A percentile compares a stretch with the other conserved stretches of the same genome.
phyloP scores from a whole-genome alignment of 768 basidiomycete genomes.

The Cystobasidium ongulense region DNA sequence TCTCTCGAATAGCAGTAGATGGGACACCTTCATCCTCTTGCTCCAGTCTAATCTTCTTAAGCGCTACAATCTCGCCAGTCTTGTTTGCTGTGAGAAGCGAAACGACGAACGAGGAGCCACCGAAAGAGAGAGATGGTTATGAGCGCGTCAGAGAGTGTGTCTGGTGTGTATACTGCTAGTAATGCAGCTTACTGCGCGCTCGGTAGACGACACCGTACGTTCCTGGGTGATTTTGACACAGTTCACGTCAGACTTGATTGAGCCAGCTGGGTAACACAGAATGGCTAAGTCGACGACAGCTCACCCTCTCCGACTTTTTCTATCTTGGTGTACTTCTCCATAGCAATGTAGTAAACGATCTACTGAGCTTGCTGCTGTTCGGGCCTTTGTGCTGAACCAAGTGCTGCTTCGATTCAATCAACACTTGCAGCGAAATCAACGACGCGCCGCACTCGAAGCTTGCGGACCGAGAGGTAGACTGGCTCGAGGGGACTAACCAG shows the following conservation, averaged over 20 bases:
- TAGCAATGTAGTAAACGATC: background rate
- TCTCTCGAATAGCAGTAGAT: constrained; percentile 94
- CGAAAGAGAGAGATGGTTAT: too few species aligned
- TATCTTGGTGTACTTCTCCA: constrained; percentile 80
- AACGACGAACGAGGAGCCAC: too few species aligned
- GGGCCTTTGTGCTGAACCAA: background rate
- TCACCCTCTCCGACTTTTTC: constrained; percentile 85
- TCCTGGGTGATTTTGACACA: background rate
- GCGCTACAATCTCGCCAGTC: constrained; percentile 60
- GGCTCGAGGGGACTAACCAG: too few species aligned
- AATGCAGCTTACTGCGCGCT: constrained; percentile 10
- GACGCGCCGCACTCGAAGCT: too few species aligned
- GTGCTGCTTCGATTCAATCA: background rate
- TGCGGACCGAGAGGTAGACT: too few species aligned
- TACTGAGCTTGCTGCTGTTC: background rate
- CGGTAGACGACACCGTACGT: constrained; percentile 35
- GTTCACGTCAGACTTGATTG: background rate
- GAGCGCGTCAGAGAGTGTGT: background rate
- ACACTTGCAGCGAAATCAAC: background rate
- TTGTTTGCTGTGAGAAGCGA: constrained; percentile 23
- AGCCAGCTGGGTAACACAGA: background rate
- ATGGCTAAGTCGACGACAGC: constrained; percentile 44
- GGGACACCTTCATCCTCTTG: constrained; percentile 99
- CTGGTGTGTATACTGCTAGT: background rate
- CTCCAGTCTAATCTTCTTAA: constrained; percentile 97